Conservation (phyloP, 2,329 filamentous ascomycete species). For the Xylariaceae sp. region DNA sequence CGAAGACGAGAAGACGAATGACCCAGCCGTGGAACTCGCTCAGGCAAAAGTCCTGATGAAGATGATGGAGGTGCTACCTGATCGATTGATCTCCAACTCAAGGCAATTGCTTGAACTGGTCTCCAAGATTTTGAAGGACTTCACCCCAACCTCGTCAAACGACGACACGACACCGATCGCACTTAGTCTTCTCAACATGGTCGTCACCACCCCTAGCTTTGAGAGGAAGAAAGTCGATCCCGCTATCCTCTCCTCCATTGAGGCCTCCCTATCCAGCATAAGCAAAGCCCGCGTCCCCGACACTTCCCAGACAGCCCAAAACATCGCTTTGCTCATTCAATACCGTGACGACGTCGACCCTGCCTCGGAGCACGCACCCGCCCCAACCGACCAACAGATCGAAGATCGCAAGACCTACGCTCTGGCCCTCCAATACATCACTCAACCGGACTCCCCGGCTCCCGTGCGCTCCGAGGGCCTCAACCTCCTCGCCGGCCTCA, state of each 20-base stretch:
- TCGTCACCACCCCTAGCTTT: slow-evolving; percentile 55
- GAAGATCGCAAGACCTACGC: slow-evolving; percentile 60
- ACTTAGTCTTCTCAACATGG: slow-evolving; percentile 57
- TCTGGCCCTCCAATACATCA: slow-evolving; percentile 61
- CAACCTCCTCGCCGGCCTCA: slow-evolving; percentile 54
- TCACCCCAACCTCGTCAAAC: slow-evolving; percentile 35
- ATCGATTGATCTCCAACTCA: slow-evolving; percentile 60
- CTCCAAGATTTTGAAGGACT: slow-evolving; percentile 51
- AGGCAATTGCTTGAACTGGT: slow-evolving; percentile 62
- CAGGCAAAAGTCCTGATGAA: slow-evolving; percentile 61
- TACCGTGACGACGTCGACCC: slow-evolving; percentile 51
- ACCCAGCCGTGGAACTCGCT: slow-evolving; percentile 45
- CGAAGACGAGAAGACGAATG: slow-evolving; percentile 27
- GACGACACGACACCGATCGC: slow-evolving; percentile 49
- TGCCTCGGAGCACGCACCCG: slow-evolving; percentile 7
- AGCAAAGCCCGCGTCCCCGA: slow-evolving; percentile 34
- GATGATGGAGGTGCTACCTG: slow-evolving; percentile 59
- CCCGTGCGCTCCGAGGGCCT: slow-evolving; percentile 65
- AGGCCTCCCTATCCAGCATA: slow-evolving; percentile 43
- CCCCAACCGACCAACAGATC: slow-evolving; percentile 41
- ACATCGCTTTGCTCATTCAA: slow-evolving; percentile 50
- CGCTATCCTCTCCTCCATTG: slow-evolving; percentile 39
- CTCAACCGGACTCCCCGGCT: slow-evolving; percentile 55
- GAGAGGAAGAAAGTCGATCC: slow-evolving; percentile 42
- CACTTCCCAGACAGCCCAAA: slow-evolving; percentile 49